A percentile compares a stretch with the other conserved stretches of the same genome.
Conservation (phyloP, 2,329 filamentous ascomycete genomes). For the Byssoonygena ceratinophila region DNA sequence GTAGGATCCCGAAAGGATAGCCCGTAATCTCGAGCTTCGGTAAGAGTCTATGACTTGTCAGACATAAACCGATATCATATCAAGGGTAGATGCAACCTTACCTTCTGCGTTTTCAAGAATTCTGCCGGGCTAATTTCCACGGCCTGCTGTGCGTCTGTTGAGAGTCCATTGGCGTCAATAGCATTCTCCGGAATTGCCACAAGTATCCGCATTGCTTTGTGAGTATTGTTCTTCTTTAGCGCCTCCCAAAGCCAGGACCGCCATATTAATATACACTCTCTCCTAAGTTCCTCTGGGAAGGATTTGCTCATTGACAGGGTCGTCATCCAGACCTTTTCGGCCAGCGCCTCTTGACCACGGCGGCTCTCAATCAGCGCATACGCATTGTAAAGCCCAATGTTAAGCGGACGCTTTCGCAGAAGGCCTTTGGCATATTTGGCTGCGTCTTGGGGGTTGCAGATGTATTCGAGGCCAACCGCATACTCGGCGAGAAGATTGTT, state of each 20-base stretch:
- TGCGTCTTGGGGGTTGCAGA: slow-evolving; percentile 44
- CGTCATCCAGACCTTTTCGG: slow-evolving; percentile 55
- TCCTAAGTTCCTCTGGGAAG: slow-evolving; percentile 28
- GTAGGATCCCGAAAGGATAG: slow-evolving; percentile 42
- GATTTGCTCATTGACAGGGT: slow-evolving; percentile 51
- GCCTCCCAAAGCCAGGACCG: slow-evolving; percentile 58
- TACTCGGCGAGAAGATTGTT: slow-evolving; percentile 55
- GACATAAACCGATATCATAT: slow-evolving; percentile 26
- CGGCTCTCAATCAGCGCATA: slow-evolving; percentile 63
- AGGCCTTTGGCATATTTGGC: slow-evolving; percentile 63
- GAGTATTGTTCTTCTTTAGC: slow-evolving; percentile 38
- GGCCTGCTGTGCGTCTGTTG: slow-evolving; percentile 14
- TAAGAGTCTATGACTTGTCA: slow-evolving; percentile 48
- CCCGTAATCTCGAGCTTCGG: slow-evolving; percentile 45
- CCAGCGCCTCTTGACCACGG: slow-evolving; percentile 47
- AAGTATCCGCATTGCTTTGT: slow-evolving; percentile 31
- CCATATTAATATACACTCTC: slow-evolving; percentile 42
- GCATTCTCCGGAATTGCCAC: slow-evolving; percentile 31
- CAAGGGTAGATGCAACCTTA: slow-evolving; percentile 22
- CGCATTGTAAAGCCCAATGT: slow-evolving; percentile 61
- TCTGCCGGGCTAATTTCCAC: slow-evolving; percentile 25
- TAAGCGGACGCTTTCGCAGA: slow-evolving; percentile 56
- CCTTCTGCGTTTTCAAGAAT: slow-evolving; percentile 31
- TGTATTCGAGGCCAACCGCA: slow-evolving; percentile 55
- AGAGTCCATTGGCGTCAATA: slow-evolving; percentile 25